A percentile compares a stretch with the other conserved stretches of the same genome.
phyloP scores from a whole-genome alignment of 768 basidiomycete species.

The Boletus coccyginus region DNA sequence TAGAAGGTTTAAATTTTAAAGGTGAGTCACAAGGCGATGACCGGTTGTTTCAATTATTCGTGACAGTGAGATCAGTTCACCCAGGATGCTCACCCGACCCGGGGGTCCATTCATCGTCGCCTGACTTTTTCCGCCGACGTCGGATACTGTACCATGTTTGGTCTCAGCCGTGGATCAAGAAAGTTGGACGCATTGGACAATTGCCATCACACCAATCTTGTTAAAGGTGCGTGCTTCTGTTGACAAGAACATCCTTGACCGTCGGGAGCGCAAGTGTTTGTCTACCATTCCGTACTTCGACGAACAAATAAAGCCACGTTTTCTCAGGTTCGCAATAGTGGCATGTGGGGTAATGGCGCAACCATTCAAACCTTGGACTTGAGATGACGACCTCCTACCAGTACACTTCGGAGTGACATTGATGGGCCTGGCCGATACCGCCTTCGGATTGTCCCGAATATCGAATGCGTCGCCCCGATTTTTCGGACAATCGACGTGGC shows the following conservation, averaged over 20 bases:
- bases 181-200: background rate
- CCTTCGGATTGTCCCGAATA: constrained; percentile 1
- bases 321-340: background rate
- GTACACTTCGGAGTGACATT: background rate
- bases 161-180: background rate
- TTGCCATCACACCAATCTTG: background rate
- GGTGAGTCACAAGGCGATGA: background rate
- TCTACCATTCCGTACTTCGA: background rate
- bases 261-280: background rate
- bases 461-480: background rate
- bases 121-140: constrained; percentile 7
- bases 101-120: background rate
- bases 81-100: background rate
- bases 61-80: constrained; percentile 10
- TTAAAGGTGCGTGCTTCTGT: background rate
- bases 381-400: background rate
- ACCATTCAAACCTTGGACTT: background rate
- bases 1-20: constrained; percentile 5
- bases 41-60: constrained; percentile 7
- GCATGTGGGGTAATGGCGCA: constrained; percentile 6
- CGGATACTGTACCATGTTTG: background rate
- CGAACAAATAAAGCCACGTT: constrained; percentile 6
- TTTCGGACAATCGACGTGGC: background rate
- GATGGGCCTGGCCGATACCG: background rate
- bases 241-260: background rate